These are phyloP conservation scores for Fusarium multiceps DNA, from an alignment of 2,329 filamentous ascomycete genomes.

Conservation along the genomic window DNA sequence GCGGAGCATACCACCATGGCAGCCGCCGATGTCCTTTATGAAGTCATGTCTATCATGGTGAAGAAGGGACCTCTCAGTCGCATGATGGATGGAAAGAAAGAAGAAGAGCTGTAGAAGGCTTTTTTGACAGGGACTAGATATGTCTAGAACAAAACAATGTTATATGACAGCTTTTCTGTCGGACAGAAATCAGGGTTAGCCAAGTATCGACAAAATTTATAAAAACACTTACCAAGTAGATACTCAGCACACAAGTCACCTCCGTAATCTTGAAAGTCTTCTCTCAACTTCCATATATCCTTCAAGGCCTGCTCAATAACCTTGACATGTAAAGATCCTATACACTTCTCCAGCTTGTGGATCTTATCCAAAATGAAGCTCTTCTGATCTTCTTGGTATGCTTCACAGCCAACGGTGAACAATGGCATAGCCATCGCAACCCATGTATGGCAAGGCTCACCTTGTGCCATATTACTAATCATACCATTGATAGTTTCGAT, in stretches of 20 bases:
- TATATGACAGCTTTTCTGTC: constrained; percentile 43
- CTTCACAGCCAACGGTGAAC: constrained; percentile 47
- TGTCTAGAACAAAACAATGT: constrained; percentile 44
- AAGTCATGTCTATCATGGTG: constrained; percentile 85
- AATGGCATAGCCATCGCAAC: constrained; percentile 49
- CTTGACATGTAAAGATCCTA: constrained; percentile 45
- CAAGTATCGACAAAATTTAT: neutral
- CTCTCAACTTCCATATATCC: constrained; percentile 46
- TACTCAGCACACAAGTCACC: constrained; percentile 38
- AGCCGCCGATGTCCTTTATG: constrained; percentile 76
- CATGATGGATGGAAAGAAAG: constrained; percentile 47
- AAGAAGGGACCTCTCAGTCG: constrained; percentile 77
- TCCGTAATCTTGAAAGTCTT: constrained; percentile 26
- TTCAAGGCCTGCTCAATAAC: constrained; percentile 41
- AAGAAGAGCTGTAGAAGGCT: constrained; percentile 5
- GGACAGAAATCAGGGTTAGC: neutral
- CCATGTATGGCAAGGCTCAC: constrained; percentile 47
- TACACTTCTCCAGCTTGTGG: constrained; percentile 41
- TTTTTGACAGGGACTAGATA: fast-evolving
- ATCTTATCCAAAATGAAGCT: constrained; percentile 43
- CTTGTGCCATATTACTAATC: constrained; percentile 45
- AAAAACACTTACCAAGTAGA: constrained; percentile 35
- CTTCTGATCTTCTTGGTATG: constrained; percentile 36
- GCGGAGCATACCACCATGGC: constrained; percentile 80
- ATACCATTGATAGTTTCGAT: constrained; percentile 35